Conservation (phyloP, 176 grass and related monocot species). For the Thinopyrum elongatum region DNA sequence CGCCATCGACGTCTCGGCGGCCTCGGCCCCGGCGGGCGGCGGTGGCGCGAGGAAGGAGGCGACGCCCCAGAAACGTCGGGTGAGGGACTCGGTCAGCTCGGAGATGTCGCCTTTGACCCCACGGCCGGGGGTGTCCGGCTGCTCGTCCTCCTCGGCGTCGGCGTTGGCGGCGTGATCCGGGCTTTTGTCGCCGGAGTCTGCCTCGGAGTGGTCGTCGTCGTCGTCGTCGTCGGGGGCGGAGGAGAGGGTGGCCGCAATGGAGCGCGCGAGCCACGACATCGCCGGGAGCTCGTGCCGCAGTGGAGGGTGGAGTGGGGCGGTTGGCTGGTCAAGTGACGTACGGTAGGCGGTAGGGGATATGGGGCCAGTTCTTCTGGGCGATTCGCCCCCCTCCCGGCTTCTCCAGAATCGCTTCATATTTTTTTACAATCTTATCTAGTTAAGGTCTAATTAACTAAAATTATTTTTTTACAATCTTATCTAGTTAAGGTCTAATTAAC, state of each 20-base stretch:
- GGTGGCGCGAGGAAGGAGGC: slow-evolving; percentile 62
- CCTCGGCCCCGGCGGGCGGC: neutral
- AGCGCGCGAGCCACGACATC: slow-evolving; percentile 62
- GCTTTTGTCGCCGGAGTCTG: slow-evolving; percentile 6
- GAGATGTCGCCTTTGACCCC: slow-evolving; percentile 67
- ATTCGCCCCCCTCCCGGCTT: too few relatives aligned
- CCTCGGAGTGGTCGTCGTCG: slow-evolving; percentile 3
- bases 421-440: too few relatives aligned
- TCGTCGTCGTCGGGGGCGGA: slow-evolving; percentile 21
- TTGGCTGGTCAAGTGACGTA: neutral
- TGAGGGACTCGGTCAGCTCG: slow-evolving; percentile 71
- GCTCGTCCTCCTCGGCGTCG: slow-evolving; percentile 34
- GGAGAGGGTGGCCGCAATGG: slow-evolving; percentile 50
- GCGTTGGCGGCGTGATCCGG: neutral
- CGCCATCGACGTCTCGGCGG: neutral
- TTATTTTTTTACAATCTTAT: too few relatives aligned
- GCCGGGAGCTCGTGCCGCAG: slow-evolving; percentile 18
- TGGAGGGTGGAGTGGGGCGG: slow-evolving; percentile 4
- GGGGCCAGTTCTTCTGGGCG: too few relatives aligned
- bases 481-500: too few relatives aligned
- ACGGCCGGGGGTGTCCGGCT: slow-evolving; percentile 34
- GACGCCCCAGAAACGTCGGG: slow-evolving; percentile 69
- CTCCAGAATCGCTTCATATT: too few relatives aligned
- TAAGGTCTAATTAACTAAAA: too few relatives aligned
- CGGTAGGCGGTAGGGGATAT: neutral